Evolutionary conservation across 2,329 filamentous ascomycete genomes (phyloP), one percentile per base, ranked within the genome.

Genomic region (Westerdykella aurantiaca): DNA sequence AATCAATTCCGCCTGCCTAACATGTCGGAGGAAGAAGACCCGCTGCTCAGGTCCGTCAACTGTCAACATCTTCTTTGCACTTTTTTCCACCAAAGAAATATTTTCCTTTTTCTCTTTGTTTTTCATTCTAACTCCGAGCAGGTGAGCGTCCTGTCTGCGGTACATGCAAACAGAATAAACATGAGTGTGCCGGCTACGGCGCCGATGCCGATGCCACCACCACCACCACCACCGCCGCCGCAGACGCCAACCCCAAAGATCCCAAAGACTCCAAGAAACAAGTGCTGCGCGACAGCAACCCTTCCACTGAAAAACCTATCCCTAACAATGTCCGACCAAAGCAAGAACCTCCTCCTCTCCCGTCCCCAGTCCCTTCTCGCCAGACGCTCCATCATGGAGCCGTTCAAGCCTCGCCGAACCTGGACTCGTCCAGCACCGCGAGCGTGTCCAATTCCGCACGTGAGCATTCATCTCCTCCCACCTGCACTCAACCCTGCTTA

Each of bases 21-120:
- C 72, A 16, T 75, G 72, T 50, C 63, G 72, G 7, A 69, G 69
- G 51, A 70, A 73, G 48, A 75, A 75, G 63, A 75, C 72, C 47
- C 70, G 72, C 37, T 75, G 72, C 48, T 72, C 69, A 13, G 70
- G 71, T 56, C 57, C 63, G 55, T 56, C 53, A 67, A 60, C 12
- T 35, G 6, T 5, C 11, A 33, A 4, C 29, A n/a, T 33, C 31
- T 7, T 3, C 12, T 5, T 13, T 33, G 12, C 7, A 14, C 31
- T 33, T 21, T 33, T 21, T 6, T 6, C 18, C 18, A 4, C 18
- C 18, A 21, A 21, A 52, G 62, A 11, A 57, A 63, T 25, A 67
- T 17, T 21, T n/a, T n/a, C n/a, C n/a, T n/a, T n/a, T n/a, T n/a
- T n/a, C n/a, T n/a, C n/a, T n/a, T n/a, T 10, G 23, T 10, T 25